These are phyloP conservation scores for Ophiostoma novo-ulmi DNA, from an alignment of 2,329 filamentous ascomycete species.

Conservation along the genomic window DNA sequence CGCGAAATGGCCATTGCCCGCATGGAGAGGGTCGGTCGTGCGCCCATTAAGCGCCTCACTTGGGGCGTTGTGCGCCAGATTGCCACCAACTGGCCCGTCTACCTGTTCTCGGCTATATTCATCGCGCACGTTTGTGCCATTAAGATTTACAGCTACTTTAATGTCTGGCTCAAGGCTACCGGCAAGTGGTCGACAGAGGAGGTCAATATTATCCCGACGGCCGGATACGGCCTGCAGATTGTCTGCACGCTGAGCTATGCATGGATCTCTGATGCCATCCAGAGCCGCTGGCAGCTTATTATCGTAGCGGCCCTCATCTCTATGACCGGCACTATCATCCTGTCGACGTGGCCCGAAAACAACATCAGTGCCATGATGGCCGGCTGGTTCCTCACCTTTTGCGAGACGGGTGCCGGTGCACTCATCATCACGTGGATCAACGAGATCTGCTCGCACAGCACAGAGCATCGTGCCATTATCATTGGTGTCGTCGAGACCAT, in stretches of 20 bases:
- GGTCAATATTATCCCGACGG: not conserved
- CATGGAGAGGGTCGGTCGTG: not conserved
- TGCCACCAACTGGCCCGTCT: not conserved
- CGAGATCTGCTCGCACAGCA: conserved; percentile 9
- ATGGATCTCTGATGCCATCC: not conserved
- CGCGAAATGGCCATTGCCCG: not conserved
- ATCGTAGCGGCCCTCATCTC: conserved; percentile 1
- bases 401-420: not conserved
- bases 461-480: not conserved
- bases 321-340: not conserved
- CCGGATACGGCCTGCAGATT: conserved; percentile 6
- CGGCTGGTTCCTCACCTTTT: conserved; percentile 7
- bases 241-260: conserved; percentile 5
- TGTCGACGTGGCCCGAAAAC: not conserved
- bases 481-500: conserved; percentile 6
- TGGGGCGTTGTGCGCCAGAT: not conserved
- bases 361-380: not conserved
- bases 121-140: not conserved
- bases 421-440: conserved; percentile 10
- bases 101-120: not conserved
- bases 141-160: conserved; percentile 3
- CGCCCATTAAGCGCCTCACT: not conserved
- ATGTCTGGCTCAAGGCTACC: conserved; percentile 2
- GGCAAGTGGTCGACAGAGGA: conserved; percentile 2
- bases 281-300: conserved; percentile 7